Evolutionary conservation across 352 stramenopile genomes (phyloP).

Genomic region (Phytophthora kernoviae): DNA sequence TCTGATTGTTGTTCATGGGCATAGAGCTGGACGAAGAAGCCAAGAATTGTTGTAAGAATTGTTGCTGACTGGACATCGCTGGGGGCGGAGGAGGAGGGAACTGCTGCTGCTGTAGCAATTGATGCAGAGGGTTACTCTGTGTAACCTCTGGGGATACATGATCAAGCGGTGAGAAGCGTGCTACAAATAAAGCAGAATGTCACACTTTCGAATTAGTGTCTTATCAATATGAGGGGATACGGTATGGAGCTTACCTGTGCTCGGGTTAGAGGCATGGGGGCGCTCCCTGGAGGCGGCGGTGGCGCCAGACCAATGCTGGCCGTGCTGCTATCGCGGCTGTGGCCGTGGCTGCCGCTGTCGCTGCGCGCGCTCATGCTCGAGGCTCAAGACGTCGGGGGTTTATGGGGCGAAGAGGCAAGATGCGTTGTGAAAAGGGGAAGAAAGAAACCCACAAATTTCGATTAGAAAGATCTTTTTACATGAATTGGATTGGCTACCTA

Average conservation of each 20-base stretch:
- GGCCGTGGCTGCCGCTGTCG: conserved; percentile 34
- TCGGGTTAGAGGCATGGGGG: conserved; percentile 31
- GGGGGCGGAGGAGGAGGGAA: conserved; percentile 32
- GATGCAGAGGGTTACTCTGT: conserved; percentile 69
- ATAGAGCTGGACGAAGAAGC: conserved; percentile 35
- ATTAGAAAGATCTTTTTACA: too few species aligned
- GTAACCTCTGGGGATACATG: conserved; percentile 70
- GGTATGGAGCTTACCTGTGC: conserved; percentile 11
- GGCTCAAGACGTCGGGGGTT: conserved; percentile 10
- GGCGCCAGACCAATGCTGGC: conserved; percentile 34
- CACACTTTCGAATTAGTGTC: conserved; percentile 16
- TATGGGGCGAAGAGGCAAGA: conserved; percentile 20
- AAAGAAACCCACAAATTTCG: too few species aligned
- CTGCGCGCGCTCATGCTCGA: conserved; percentile 38
- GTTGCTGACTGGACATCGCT: conserved; percentile 40
- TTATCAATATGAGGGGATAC: conserved; percentile 3
- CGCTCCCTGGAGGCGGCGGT: conserved; percentile 28
- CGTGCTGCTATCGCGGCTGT: conserved; percentile 55
- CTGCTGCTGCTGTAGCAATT: conserved; percentile 64
- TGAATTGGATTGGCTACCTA: too few species aligned
- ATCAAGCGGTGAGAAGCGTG: conserved; percentile 57
- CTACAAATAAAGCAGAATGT: conserved; percentile 15
- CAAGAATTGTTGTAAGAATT: conserved; percentile 69
- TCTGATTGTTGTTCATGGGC: conserved; percentile 26
- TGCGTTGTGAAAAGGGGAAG: conserved; percentile 11